Percentiles rank a stretch among this genome's conserved stretches.
Conservation (phyloP, 352 stramenopile genomes). For the Phytophthora pluvialis region DNA sequence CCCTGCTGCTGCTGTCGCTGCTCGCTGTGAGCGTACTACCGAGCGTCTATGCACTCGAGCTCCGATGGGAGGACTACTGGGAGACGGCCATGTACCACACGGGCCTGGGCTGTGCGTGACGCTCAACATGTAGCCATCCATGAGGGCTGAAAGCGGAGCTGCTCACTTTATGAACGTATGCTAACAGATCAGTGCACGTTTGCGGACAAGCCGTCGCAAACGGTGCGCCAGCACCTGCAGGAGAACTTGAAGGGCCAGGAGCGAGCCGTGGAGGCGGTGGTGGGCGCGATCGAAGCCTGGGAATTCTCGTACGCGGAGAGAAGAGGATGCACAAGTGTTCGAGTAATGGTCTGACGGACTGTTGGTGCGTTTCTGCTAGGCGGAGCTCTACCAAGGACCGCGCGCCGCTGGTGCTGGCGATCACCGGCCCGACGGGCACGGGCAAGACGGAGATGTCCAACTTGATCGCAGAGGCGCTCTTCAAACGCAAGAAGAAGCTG, state of each 20-base stretch:
- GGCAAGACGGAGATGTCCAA: slow-evolving; percentile 93
- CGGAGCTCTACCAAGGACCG: slow-evolving; percentile 61
- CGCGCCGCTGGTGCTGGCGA: slow-evolving; percentile 83
- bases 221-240: slow-evolving; percentile 57
- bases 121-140: slow-evolving; percentile 15
- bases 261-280: slow-evolving; percentile 64
- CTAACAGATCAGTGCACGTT: slow-evolving; percentile 71
- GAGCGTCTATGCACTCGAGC: slow-evolving; percentile 14
- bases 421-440: slow-evolving; percentile 89
- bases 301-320: slow-evolving; percentile 71
- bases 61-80: slow-evolving; percentile 45
- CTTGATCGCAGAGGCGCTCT: slow-evolving; percentile 82
- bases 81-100: slow-evolving; percentile 55
- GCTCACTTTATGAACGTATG: slow-evolving; percentile 9
- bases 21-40: slow-evolving; percentile 5
- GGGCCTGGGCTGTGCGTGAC: slow-evolving; percentile 53
- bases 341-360: slow-evolving; percentile 2
- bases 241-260: slow-evolving; percentile 72
- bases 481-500: slow-evolving; percentile 80
- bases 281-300: slow-evolving; percentile 79
- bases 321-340: background rate
- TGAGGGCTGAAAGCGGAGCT: background rate
- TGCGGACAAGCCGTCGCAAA: slow-evolving; percentile 70
- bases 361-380: slow-evolving; percentile 31
- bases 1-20: slow-evolving; percentile 28